A percentile compares a stretch with the other conserved stretches of the same genome.
Evolutionary conservation across 179 eudicot species (phyloP).

Genomic region (Sideroxylon spinosum): DNA sequence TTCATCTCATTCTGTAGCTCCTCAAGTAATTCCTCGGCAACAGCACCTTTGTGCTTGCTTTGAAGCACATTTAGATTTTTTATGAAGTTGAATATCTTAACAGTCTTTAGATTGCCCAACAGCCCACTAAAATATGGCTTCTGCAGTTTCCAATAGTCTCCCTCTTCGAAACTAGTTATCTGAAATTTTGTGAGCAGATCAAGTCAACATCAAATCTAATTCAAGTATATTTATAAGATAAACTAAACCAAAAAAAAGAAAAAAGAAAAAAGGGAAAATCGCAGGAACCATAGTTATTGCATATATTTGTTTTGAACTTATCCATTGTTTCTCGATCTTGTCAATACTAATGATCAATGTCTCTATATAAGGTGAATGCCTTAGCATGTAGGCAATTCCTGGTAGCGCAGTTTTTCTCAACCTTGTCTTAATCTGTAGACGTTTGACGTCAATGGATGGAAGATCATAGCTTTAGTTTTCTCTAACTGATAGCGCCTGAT

Average conservation of each 20-base stretch:
- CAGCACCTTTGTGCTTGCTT: background rate
- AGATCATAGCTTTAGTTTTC: background rate
- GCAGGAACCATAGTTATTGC: background rate
- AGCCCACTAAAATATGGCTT: background rate
- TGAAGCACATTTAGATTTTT: background rate
- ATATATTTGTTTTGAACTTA: background rate
- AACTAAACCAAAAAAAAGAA: no score
- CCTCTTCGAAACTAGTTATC: background rate
- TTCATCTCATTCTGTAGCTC: background rate
- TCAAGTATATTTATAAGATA: no score
- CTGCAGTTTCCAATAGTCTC: background rate
- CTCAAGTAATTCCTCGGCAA: background rate
- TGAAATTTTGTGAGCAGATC: background rate
- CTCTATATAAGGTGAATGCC: background rate
- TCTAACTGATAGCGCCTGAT: background rate
- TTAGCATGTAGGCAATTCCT: background rate
- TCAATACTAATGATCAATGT: background rate
- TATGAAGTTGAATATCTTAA: background rate
- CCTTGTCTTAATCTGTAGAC: background rate
- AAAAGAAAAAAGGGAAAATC: no score
- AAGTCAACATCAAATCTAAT: background rate
- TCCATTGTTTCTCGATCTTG: background rate
- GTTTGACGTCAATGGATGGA: background rate
- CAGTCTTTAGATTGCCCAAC: background rate
- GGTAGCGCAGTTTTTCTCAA: background rate